Conservation (phyloP, 164 flowering plant genomes). For the Saururus chinensis region DNA sequence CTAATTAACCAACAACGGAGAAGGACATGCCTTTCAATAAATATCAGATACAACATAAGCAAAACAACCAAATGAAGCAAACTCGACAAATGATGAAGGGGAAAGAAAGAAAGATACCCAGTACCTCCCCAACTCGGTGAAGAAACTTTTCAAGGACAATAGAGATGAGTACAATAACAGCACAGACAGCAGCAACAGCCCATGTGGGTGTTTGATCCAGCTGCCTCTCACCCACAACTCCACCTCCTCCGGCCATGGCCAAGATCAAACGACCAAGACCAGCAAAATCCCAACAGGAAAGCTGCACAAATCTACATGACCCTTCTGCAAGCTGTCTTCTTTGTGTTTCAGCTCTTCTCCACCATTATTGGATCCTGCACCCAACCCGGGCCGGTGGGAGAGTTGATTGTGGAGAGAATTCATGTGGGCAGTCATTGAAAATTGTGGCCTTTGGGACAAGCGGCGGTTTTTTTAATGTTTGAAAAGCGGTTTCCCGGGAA, state of each 20-base stretch:
- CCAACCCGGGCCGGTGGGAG: background rate
- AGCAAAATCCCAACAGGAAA: no score
- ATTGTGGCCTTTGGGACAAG: no score
- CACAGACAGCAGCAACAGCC: slow-evolving; percentile 81
- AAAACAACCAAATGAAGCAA: background rate
- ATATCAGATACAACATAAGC: background rate
- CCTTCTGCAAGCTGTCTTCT: background rate
- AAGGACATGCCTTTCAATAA: background rate
- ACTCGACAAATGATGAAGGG: background rate
- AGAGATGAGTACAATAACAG: slow-evolving; percentile 61
- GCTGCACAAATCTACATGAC: no score
- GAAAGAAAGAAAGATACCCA: background rate
- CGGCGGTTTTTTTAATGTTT: background rate
- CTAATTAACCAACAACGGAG: no score
- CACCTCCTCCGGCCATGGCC: slow-evolving; percentile 34
- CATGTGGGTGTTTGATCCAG: slow-evolving; percentile 86
- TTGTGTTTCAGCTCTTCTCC: background rate
- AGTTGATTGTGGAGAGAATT: background rate
- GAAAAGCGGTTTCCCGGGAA: background rate
- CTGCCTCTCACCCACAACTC: slow-evolving; percentile 23
- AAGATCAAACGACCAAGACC: background rate
- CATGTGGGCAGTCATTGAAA: no score
- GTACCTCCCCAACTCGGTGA: slow-evolving; percentile 63
- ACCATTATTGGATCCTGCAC: no score
- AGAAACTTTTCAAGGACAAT: slow-evolving; percentile 57